phyloP scores from a whole-genome alignment of 106 monocot genomes.

The Acorus gramineus region DNA sequence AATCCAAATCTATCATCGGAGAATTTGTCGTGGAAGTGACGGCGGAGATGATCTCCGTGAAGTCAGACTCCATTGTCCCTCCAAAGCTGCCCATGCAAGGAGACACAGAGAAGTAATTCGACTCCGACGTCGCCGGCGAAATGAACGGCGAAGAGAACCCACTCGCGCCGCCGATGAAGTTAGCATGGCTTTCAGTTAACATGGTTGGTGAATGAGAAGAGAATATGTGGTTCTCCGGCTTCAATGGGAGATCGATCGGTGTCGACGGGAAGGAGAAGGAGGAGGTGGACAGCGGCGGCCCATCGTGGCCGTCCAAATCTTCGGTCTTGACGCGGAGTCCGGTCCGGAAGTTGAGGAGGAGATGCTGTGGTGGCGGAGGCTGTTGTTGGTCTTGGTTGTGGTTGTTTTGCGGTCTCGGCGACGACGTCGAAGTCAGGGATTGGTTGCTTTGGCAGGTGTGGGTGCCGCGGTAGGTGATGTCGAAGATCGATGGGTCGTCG shows the following conservation, averaged over 20 bases:
- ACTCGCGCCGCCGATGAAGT: constrained; percentile 3
- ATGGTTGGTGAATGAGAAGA: constrained; percentile 3
- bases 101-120: constrained; percentile 32
- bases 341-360: constrained; percentile 17
- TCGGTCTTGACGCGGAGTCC: constrained; percentile 16
- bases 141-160: constrained; percentile 11
- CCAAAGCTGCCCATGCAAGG: constrained; percentile 11
- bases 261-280: constrained; percentile 31
- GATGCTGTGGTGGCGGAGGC: not conserved
- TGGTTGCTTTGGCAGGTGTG: constrained; percentile 32
- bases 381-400: not conserved
- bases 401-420: not conserved
- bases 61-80: constrained; percentile 14
- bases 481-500: constrained; percentile 25
- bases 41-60: constrained; percentile 25
- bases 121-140: constrained; percentile 27
- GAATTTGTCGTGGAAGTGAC: constrained; percentile 28
- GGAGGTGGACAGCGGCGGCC: not conserved
- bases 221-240: constrained; percentile 16
- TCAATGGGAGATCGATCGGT: not conserved
- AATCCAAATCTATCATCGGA: constrained; percentile 28
- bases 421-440: not conserved
- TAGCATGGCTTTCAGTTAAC: too few species aligned
- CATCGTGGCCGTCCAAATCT: not conserved
- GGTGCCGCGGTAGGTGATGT: constrained; percentile 34